phyloP scores from a whole-genome alignment of 2,329 filamentous ascomycete genomes.

The Penicillium capsulatum region DNA sequence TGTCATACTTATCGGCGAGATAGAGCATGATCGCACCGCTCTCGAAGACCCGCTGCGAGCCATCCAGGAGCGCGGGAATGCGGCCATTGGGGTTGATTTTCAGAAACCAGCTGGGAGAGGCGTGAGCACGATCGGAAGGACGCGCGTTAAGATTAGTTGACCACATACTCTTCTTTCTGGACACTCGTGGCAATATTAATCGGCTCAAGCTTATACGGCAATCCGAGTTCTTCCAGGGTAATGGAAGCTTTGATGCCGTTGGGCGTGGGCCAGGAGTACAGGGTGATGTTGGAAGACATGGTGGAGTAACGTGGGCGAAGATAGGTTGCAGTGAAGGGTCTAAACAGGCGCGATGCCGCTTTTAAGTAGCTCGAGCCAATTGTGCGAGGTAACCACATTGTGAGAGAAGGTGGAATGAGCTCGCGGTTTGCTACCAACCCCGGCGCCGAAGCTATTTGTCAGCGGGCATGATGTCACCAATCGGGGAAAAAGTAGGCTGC shows the following conservation, averaged over 20 bases:
- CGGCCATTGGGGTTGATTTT: slow-evolving; percentile 75
- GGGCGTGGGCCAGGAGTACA: slow-evolving; percentile 31
- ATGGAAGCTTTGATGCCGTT: slow-evolving; percentile 39
- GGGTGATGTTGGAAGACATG: slow-evolving; percentile 27
- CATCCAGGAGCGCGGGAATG: slow-evolving; percentile 46
- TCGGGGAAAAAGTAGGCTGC: too few species aligned
- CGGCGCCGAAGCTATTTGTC: too few species aligned
- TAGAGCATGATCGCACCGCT: slow-evolving; percentile 47
- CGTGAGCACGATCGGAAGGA: too few species aligned
- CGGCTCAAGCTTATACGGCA: slow-evolving; percentile 33
- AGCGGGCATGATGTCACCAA: background rate
- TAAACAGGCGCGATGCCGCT: slow-evolving; percentile 9
- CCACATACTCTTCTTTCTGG: slow-evolving; percentile 40
- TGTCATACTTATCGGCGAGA: slow-evolving; percentile 44
- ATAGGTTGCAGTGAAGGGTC: slow-evolving; percentile 1
- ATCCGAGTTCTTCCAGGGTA: slow-evolving; percentile 36
- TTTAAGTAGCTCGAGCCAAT: slow-evolving; percentile 3
- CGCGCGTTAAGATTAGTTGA: too few species aligned
- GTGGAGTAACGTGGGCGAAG: slow-evolving; percentile 14
- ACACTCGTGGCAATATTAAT: slow-evolving; percentile 44
- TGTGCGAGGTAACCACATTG: slow-evolving; percentile 2
- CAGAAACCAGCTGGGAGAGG: slow-evolving; percentile 37
- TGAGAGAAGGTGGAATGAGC: background rate
- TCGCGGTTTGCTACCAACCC: background rate
- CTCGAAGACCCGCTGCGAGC: slow-evolving; percentile 42